Percentiles rank a stretch among this genome's conserved stretches.
Evolutionary conservation across 345 rosid genomes (phyloP).

Genomic region (Sisymbrium irio): DNA sequence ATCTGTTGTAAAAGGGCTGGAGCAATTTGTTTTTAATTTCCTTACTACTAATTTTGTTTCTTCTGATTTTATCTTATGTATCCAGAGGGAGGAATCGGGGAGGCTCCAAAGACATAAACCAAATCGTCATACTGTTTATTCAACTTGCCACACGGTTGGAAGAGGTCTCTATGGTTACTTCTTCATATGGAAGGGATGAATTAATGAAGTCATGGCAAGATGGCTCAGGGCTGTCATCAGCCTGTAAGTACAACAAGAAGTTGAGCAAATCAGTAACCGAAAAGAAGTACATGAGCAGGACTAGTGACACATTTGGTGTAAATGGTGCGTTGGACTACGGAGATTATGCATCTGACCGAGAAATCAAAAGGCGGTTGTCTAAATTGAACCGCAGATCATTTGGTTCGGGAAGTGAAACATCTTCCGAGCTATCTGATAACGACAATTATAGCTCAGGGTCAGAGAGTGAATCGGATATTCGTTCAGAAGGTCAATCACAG

Average conservation of each 20-base stretch:
- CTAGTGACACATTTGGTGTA: conserved; percentile 45
- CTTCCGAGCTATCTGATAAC: conserved; percentile 73
- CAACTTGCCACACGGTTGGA: conserved; percentile 91
- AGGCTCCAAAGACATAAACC: conserved; percentile 74
- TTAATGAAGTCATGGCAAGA: conserved; percentile 81
- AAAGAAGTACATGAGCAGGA: conserved; percentile 67
- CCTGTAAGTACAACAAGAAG: conserved; percentile 67
- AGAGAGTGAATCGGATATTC: conserved; percentile 82
- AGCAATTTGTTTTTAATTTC: not conserved
- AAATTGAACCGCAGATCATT: conserved; percentile 77
- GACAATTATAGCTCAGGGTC: conserved; percentile 67
- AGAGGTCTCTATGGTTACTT: conserved; percentile 63
- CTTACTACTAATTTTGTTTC: conserved; percentile 10
- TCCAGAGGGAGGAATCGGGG: conserved; percentile 80
- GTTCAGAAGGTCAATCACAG: conserved; percentile 53
- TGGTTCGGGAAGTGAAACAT: conserved; percentile 90
- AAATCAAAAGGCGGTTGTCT: conserved; percentile 79
- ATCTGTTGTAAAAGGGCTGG: not conserved
- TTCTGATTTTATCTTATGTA: conserved; percentile 24
- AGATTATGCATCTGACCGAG: conserved; percentile 88
- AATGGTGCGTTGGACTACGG: conserved; percentile 63
- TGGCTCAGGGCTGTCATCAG: conserved; percentile 54
- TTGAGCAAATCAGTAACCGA: conserved; percentile 48
- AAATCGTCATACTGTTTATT: conserved; percentile 64
- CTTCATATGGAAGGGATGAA: conserved; percentile 75